Evolutionary conservation across 495 filamentous ascomycete species (phyloP).

Genomic region (Immersiella caudata): DNA sequence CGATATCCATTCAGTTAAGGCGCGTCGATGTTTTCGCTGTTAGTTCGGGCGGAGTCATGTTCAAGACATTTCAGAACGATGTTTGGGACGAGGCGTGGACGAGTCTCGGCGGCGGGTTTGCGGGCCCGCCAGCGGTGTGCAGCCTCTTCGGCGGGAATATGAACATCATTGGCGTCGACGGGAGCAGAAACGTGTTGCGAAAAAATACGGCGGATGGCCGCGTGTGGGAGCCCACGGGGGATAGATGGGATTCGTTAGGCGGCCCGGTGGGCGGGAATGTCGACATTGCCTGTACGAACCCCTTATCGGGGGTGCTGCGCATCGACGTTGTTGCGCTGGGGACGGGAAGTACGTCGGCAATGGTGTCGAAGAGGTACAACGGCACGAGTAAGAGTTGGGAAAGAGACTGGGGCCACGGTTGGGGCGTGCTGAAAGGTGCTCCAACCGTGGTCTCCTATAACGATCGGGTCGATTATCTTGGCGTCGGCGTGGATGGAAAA

Average conservation of each 20-base stretch:
- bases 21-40: not conserved
- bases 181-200: not conserved
- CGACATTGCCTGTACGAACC: conserved; percentile 1
- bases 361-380: conserved; percentile 3
- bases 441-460: not conserved
- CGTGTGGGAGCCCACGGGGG: not conserved
- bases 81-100: not conserved
- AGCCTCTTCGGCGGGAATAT: not conserved
- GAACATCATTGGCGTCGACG: not conserved
- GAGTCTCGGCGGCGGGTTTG: not conserved
- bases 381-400: not conserved
- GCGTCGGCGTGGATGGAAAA: not conserved
- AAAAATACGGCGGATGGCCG: not conserved
- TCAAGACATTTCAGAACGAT: not conserved
- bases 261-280: not conserved
- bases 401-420: not conserved
- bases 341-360: not conserved
- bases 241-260: not conserved
- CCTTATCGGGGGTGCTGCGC: not conserved
- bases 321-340: not conserved
- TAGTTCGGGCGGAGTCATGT: not conserved
- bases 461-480: not conserved
- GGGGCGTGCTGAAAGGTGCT: not conserved
- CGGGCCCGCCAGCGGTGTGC: not conserved
- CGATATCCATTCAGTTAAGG: not conserved